Evolutionary conservation across 163 green algal genomes (phyloP).

Genomic region (Scenedesmus sp.): DNA sequence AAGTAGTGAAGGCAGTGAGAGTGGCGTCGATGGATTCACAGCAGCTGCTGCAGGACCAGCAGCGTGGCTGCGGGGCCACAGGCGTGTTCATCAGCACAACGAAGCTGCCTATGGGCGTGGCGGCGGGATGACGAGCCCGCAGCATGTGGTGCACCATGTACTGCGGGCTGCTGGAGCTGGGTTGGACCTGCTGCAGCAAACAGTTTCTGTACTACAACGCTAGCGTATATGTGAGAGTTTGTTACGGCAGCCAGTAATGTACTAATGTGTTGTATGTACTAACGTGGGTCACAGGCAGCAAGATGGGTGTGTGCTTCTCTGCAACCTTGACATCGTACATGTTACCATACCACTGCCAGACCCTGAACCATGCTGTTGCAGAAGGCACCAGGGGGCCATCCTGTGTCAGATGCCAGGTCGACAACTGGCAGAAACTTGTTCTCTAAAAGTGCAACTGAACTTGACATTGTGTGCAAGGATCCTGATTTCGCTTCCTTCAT

Average conservation of each 20-base stretch:
- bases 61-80: background rate
- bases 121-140: background rate
- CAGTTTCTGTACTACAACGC: background rate
- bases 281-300: no score
- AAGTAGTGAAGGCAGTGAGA: background rate
- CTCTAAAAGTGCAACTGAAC: no score
- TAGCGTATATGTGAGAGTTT: no score
- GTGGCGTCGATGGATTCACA: background rate
- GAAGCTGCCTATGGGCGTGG: background rate
- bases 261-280: no score
- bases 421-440: no score
- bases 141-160: conserved; percentile 32
- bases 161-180: conserved; percentile 19
- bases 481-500: no score
- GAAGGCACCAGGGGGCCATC: background rate
- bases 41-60: background rate
- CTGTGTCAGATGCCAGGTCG: background rate
- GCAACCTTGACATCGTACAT: no score
- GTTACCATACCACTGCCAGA: background rate
- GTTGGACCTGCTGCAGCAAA: conserved; percentile 13
- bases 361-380: background rate
- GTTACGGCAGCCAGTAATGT: no score
- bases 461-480: no score
- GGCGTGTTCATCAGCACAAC: background rate
- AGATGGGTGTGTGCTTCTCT: no score